Evolutionary conservation across 345 rosid genomes (phyloP).

Genomic region (Cardamine chenopodiifolia): DNA sequence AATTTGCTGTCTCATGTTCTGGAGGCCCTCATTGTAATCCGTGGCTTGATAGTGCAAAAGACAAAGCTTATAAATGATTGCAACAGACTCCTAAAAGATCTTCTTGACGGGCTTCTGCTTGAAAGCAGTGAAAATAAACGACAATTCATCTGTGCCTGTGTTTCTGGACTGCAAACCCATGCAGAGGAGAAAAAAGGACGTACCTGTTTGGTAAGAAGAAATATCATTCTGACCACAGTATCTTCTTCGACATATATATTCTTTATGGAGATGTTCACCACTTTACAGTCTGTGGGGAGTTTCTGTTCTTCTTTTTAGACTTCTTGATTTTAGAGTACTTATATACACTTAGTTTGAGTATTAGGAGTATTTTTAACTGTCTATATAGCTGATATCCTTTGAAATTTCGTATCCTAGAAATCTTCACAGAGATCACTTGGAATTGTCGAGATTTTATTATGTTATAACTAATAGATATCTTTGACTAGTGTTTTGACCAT

Average conservation of each 20-base stretch:
- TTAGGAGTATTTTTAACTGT: constrained; percentile 16
- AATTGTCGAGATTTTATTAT: constrained; percentile 11
- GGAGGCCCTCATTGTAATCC: constrained; percentile 94
- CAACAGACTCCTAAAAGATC: constrained; percentile 87
- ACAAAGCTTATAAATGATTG: constrained; percentile 96
- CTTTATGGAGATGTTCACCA: constrained; percentile 24
- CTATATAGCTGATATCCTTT: constrained; percentile 27
- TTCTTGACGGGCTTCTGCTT: constrained; percentile 88
- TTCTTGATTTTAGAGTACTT: constrained; percentile 17
- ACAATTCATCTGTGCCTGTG: constrained; percentile 92
- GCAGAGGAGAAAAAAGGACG: constrained; percentile 84
- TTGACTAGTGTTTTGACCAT: constrained; percentile 33
- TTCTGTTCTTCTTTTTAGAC: constrained; percentile 15
- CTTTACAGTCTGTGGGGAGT: constrained; percentile 1
- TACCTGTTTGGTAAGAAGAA: constrained; percentile 70
- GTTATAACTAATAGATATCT: not conserved
- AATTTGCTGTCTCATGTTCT: constrained; percentile 86
- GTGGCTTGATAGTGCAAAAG: constrained; percentile 95
- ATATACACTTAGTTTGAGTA: not conserved
- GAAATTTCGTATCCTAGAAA: constrained; percentile 3
- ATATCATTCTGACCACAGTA: constrained; percentile 17
- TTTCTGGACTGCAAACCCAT: constrained; percentile 86
- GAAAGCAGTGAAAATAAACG: constrained; percentile 96
- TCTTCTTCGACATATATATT: constrained; percentile 19
- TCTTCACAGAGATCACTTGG: constrained; percentile 27